Evolutionary conservation across 164 flowering plant species (phyloP), one percentile per base, ranked within the genome.

Genomic region (Chimonanthus praecox): DNA sequence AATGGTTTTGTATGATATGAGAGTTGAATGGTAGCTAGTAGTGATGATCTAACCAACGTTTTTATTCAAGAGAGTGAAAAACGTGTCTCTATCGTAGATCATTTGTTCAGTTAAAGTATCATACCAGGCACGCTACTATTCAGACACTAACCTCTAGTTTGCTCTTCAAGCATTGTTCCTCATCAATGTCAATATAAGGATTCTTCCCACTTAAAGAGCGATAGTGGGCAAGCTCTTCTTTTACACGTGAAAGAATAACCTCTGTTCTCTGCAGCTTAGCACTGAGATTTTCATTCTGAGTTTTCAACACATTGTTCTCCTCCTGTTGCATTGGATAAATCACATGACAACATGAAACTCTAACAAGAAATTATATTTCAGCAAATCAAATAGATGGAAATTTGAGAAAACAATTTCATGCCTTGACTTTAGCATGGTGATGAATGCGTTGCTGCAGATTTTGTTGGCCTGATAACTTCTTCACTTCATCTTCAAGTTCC

Each of bases 361-460:
- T 13, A n/a, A 10, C 11, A 13, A 54, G 60, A n/a, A 54, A 54
- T 54, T 13, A 54, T 13, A 6, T 11, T 11, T 11, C 60, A 54
- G 60, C 16, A 54, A n/a, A 5, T 54, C 15, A 54, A 13, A 58
- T 66, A 11, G 49, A 77, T 11, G n/a, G 47, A 66, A 49, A 62
- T 69, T 54, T 18, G 2, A 69, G 50, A 47, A 18, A 21, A 62
- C 7, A 15, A 60, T 63, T 20, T 69, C 84, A 69, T 83, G 78
- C 99, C 97, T 95, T 95, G 74, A 95, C 92, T 88, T 93, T 95
- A 21, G 97, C 94, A 85, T 93, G 98, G 78, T 95, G 98, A 84
- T 92, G 97, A 72, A 93, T 93, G 16, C 97, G 94, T 76, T 92
- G 97, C 76, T 92, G 94, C 70, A 93, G 86, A 71, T 93, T 95